Conservation (phyloP, 192 early-diverging fungal genomes). For the Nowakowskiella sp. region DNA sequence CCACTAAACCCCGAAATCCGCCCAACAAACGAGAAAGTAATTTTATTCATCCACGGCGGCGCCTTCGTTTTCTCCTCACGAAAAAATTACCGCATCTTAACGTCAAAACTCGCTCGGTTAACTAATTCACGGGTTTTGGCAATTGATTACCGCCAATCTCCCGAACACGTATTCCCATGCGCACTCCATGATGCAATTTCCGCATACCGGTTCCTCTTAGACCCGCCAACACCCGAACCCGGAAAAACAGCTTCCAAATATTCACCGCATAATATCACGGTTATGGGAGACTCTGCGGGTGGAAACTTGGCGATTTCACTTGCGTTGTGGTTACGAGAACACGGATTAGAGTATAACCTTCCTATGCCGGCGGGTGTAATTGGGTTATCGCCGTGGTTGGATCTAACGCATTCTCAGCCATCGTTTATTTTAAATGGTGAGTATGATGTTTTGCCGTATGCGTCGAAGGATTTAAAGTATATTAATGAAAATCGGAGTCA, state of each 20-base stretch:
- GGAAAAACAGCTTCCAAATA: not conserved
- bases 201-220: conserved; percentile 60
- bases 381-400: conserved; percentile 61
- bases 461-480: conserved; percentile 3
- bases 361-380: conserved; percentile 45
- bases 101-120: not conserved
- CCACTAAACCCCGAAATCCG: conserved; percentile 1
- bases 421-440: conserved; percentile 12
- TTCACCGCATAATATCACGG: not conserved
- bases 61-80: too few species aligned
- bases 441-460: conserved; percentile 8
- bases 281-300: conserved; percentile 25
- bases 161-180: conserved; percentile 70
- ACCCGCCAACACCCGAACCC: conserved; percentile 28
- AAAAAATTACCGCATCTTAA: conserved; percentile 1
- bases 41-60: conserved; percentile 74
- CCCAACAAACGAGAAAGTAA: conserved; percentile 33
- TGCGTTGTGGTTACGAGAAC: conserved; percentile 42
- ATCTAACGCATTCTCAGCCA: conserved; percentile 43
- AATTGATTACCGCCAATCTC: conserved; percentile 73
- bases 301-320: conserved; percentile 19
- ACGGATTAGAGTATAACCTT: conserved; percentile 4
- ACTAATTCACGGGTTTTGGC: conserved; percentile 25
- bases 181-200: conserved; percentile 74
- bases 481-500: conserved; percentile 6